A percentile compares a stretch with the other conserved stretches of the same genome.
These are phyloP conservation scores for Talaromyces amestolkiae DNA, from an alignment of 2,329 filamentous ascomycete genomes.

Conservation along the genomic window DNA sequence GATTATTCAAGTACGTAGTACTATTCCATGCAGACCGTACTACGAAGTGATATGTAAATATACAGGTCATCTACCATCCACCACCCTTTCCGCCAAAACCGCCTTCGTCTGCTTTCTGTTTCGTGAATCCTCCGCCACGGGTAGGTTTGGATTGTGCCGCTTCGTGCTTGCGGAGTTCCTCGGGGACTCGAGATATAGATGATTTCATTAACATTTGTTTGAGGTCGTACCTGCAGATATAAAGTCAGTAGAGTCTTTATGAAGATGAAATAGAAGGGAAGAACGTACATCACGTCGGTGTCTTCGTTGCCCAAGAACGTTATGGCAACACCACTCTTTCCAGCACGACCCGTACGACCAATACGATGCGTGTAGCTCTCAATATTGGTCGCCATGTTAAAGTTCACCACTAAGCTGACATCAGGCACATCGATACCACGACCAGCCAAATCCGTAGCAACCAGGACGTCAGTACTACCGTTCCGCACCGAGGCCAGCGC, in stretches of 20 bases:
- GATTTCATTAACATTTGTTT: constrained; percentile 95
- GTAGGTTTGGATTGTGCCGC: constrained; percentile 79
- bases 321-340: constrained; percentile 92
- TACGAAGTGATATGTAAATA: not conserved
- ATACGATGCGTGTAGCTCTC: constrained; percentile 96
- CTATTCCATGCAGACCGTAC: not conserved
- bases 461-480: constrained; percentile 79
- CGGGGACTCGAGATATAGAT: constrained; percentile 80
- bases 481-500: constrained; percentile 81
- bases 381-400: constrained; percentile 94
- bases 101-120: constrained; percentile 50
- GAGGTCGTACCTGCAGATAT: constrained; percentile 63
- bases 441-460: constrained; percentile 92
- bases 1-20: not conserved
- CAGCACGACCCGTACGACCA: constrained; percentile 93
- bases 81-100: constrained; percentile 38
- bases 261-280: no score
- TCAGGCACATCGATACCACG: constrained; percentile 97
- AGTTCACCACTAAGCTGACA: constrained; percentile 92
- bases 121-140: constrained; percentile 36
- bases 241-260: not conserved
- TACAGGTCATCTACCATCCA: constrained; percentile 27
- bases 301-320: constrained; percentile 94
- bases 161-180: constrained; percentile 86
- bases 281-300: constrained; percentile 70